phyloP scores from a whole-genome alignment of 2,329 filamentous ascomycete species.

The Calcarisporium arbuscula region DNA sequence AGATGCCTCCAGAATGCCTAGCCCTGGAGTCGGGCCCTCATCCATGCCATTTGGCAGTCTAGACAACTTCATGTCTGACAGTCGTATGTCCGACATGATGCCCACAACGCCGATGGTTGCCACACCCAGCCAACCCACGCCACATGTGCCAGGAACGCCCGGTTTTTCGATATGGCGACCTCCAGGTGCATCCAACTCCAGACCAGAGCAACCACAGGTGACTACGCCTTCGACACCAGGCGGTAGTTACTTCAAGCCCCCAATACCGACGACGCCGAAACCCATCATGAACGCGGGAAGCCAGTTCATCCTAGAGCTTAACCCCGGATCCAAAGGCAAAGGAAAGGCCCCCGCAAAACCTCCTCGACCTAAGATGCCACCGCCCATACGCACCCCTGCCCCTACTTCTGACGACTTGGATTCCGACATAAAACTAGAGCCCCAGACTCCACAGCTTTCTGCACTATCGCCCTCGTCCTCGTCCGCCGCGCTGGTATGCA shows the following conservation, averaged over 20 bases:
- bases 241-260: slow-evolving; percentile 30
- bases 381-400: slow-evolving; percentile 7
- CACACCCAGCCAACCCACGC: slow-evolving; percentile 13
- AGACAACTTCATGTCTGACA: slow-evolving; percentile 24
- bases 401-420: slow-evolving; percentile 11
- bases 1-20: slow-evolving; percentile 20
- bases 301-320: slow-evolving; percentile 31
- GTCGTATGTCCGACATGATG: slow-evolving; percentile 21
- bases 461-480: slow-evolving; percentile 18
- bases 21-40: slow-evolving; percentile 19
- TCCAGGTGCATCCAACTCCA: slow-evolving; percentile 20
- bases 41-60: slow-evolving; percentile 25
- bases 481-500: too few species aligned
- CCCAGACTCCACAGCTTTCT: slow-evolving; percentile 20
- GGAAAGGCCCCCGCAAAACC: slow-evolving; percentile 28
- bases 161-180: slow-evolving; percentile 32
- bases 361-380: slow-evolving; percentile 19
- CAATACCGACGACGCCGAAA: slow-evolving; percentile 32
- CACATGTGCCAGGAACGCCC: slow-evolving; percentile 24
- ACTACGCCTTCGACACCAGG: slow-evolving; percentile 14
- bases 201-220: slow-evolving; percentile 17
- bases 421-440: slow-evolving; percentile 23
- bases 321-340: slow-evolving; percentile 23
- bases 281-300: slow-evolving; percentile 25
- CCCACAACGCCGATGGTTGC: slow-evolving; percentile 14